phyloP scores from a whole-genome alignment of 441 rosid genomes.

The Euphorbia schlechtendalii region DNA sequence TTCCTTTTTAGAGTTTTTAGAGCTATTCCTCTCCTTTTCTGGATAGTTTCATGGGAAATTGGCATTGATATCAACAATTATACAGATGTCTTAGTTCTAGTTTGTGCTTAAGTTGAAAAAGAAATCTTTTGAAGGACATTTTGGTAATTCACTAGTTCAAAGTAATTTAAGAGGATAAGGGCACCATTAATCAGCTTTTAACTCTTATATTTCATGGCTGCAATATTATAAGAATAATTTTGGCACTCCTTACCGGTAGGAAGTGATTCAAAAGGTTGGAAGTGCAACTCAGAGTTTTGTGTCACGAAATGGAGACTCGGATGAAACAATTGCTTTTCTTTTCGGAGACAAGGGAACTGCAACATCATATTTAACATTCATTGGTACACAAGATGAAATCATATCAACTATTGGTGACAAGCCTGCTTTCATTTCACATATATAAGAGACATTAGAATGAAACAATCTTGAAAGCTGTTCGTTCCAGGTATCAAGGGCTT shows the following conservation, averaged over 20 bases:
- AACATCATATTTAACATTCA: slow-evolving; percentile 63
- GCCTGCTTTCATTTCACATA: slow-evolving; percentile 65
- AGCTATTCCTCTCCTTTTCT: not conserved
- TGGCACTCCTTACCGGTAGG: slow-evolving; percentile 47
- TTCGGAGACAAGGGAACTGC: slow-evolving; percentile 89
- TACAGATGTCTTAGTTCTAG: not conserved
- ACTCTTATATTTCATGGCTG: not conserved
- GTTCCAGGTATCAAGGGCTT: not conserved
- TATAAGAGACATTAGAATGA: slow-evolving; percentile 61
- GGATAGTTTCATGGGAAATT: not conserved
- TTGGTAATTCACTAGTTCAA: no score
- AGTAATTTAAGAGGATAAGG: no score
- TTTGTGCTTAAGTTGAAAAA: not conserved
- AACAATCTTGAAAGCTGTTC: slow-evolving; percentile 2
- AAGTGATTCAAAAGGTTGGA: slow-evolving; percentile 71
- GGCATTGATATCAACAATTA: not conserved
- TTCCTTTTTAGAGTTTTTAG: not conserved
- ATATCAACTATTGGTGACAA: slow-evolving; percentile 56
- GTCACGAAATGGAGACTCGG: slow-evolving; percentile 42
- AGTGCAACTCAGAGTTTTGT: slow-evolving; percentile 54
- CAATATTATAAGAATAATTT: slow-evolving; percentile 8
- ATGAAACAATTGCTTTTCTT: slow-evolving; percentile 62
- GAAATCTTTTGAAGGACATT: no score
- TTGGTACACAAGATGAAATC: slow-evolving; percentile 73
- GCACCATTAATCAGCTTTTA: no score